Conservation (phyloP, 2,329 filamentous ascomycete genomes). For the Aspergillus pseudoglaucus region DNA sequence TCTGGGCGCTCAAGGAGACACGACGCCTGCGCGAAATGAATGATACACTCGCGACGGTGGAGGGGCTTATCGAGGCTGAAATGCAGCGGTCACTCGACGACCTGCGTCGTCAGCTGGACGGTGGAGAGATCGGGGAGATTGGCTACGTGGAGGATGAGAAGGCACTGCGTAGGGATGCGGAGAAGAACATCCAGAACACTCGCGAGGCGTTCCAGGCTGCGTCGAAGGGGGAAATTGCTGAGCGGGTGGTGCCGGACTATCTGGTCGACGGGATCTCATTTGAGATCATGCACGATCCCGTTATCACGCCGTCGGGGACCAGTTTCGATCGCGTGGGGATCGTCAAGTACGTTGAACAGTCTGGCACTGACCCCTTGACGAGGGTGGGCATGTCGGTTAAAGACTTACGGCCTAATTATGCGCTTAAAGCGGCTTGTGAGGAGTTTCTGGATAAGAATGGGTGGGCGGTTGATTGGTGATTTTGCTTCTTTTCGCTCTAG, state of each 20-base stretch:
- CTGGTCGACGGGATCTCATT: constrained; percentile 45
- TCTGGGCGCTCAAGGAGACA: constrained; percentile 70
- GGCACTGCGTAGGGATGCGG: constrained; percentile 46
- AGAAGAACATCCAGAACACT: constrained; percentile 42
- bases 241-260: constrained; percentile 44
- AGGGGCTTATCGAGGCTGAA: constrained; percentile 35
- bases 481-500: background rate
- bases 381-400: constrained; percentile 61
- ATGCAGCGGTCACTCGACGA: constrained; percentile 30
- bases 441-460: constrained; percentile 82
- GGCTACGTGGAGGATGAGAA: constrained; percentile 64
- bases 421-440: constrained; percentile 71
- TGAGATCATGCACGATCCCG: constrained; percentile 47
- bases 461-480: constrained; percentile 84
- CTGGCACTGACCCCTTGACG: constrained; percentile 74
- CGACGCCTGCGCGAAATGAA: constrained; percentile 41
- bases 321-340: constrained; percentile 85
- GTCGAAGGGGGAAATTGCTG: constrained; percentile 35
- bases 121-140: constrained; percentile 47
- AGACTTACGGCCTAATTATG: constrained; percentile 76
- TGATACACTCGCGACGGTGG: constrained; percentile 34
- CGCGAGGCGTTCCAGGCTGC: constrained; percentile 38
- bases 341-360: constrained; percentile 73
- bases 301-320: constrained; percentile 65
- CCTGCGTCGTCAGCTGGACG: constrained; percentile 28